Base-by-base conservation (phyloP, 1,284 basidiomycete genomes). In the Rhodotorula sp. region DNA sequence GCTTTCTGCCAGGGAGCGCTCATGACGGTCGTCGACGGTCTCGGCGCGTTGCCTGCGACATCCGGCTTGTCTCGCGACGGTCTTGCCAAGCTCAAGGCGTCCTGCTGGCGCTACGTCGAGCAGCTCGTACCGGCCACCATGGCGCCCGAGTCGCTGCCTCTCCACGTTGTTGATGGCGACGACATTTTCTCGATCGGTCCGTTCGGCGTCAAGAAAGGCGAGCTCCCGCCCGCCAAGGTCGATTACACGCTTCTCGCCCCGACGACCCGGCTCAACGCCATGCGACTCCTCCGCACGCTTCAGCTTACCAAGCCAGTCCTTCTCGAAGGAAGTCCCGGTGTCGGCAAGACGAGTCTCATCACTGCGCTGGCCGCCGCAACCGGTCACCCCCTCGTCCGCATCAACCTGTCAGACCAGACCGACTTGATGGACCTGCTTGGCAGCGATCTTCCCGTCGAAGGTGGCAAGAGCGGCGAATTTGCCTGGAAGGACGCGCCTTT, bases 371-470 rank as follows among this genome's bases (percentile, higher is more conserved):
- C 94, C 26, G 88, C 87, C 68, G 82, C 90, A 13, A 85, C 89
- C 28, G 91, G 92, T 20, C 87, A 93, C 77, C 81, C 85, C 40
- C 84, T 99, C 22, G 92, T 89, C 78, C 89, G 97, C n/a, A 96
- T 99, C 85, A 99, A 99, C 81, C 82, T 99, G 48, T 99, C 97
- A 9, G 96, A 99, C 78, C 96, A 99, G 81, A 99, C 96, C 0
- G 96, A 99, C 80, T 85, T 99, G 24, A 88, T 93, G 64, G 96
- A 99, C 78, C 85, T 99, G 8, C 98, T 99, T 77, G 96, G 96
- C 22, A 94, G 94, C 47, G 96, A 99, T 80, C 84, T 99, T 26
- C 96, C 96, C 10, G 89, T 95, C 2, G 94, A 97, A 80, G 92
- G 92, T 40, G 94, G 94, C 40, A 83, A 85, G 18, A 87, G 92